Percentiles rank a stretch among this genome's conserved stretches.
These are phyloP conservation scores for Trifolium fragiferum DNA, from an alignment of 306 rosid genomes.

Conservation along the genomic window DNA sequence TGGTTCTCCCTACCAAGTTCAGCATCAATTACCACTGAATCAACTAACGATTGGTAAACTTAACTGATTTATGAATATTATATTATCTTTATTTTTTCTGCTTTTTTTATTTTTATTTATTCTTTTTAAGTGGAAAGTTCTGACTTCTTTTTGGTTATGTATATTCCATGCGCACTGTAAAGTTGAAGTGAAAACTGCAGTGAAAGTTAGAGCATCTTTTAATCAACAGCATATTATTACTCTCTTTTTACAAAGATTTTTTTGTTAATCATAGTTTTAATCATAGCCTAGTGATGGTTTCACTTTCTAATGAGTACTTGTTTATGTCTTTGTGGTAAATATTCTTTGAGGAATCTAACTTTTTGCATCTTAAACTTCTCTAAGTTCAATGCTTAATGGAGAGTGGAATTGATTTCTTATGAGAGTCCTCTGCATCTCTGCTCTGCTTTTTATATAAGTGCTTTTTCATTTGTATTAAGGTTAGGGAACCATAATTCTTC, in stretches of 20 bases:
- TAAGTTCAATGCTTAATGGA: constrained; percentile 27
- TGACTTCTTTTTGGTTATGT: constrained; percentile 75
- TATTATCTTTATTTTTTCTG: not conserved
- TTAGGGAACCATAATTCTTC: constrained; percentile 33
- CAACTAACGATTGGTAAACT: too few relatives aligned
- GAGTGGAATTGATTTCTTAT: constrained; percentile 8
- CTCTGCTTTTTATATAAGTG: constrained; percentile 45
- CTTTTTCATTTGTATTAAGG: constrained; percentile 39
- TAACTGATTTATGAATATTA: constrained; percentile 29
- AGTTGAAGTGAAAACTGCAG: constrained; percentile 60
- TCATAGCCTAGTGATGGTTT: constrained; percentile 68
- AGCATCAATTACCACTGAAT: too few relatives aligned
- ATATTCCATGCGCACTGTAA: constrained; percentile 92
- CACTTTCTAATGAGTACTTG: constrained; percentile 55
- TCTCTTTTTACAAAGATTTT: constrained; percentile 57
- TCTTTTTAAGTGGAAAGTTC: constrained; percentile 72
- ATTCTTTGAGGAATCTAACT: constrained; percentile 52
- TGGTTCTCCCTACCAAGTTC: too few relatives aligned
- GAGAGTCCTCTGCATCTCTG: constrained; percentile 21
- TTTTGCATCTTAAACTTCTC: constrained; percentile 38
- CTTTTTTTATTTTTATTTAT: constrained; percentile 39
- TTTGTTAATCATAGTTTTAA: constrained; percentile 84
- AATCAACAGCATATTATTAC: constrained; percentile 52
- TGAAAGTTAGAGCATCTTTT: constrained; percentile 59
- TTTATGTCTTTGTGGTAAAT: constrained; percentile 39